A percentile compares a stretch with the other conserved stretches of the same genome.
Conservation (phyloP, 2,329 filamentous ascomycete species). For the Aureobasidium sp. region DNA sequence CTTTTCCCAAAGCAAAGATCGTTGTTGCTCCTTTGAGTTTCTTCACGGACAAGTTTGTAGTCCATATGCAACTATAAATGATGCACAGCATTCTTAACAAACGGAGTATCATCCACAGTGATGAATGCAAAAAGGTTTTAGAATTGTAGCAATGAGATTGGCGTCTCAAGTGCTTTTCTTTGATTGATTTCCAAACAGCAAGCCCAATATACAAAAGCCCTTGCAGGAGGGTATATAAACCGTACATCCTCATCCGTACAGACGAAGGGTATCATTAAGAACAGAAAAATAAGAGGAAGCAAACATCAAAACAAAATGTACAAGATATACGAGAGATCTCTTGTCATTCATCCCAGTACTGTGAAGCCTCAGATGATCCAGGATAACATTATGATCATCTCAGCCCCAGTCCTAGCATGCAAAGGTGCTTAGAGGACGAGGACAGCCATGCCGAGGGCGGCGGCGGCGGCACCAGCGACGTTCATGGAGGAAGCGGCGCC, state of each 20-base stretch:
- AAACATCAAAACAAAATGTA: background rate
- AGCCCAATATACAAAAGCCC: constrained; percentile 12
- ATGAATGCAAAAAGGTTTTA: background rate
- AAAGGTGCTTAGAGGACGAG: constrained; percentile 24
- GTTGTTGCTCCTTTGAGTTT: too few relatives aligned
- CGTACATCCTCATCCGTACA: constrained; percentile 1
- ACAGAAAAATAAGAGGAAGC: background rate
- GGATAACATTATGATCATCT: background rate
- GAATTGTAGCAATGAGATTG: background rate
- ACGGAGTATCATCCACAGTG: too few relatives aligned
- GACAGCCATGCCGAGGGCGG: constrained; percentile 42
- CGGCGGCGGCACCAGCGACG: constrained; percentile 46
- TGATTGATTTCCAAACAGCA: background rate
- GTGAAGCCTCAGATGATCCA: background rate
- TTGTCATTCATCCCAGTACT: background rate
- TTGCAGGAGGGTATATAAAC: background rate
- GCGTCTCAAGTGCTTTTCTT: background rate
- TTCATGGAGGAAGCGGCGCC: constrained; percentile 42
- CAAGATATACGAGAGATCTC: background rate
- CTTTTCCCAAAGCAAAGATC: too few relatives aligned
- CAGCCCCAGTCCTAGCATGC: background rate
- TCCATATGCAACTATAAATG: too few relatives aligned
- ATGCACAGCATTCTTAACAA: too few relatives aligned
- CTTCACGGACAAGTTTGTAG: too few relatives aligned
- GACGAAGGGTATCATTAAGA: constrained; percentile 8